A percentile compares a stretch with the other conserved stretches of the same genome.
These are phyloP conservation scores for Nannizzia gypsea DNA, from an alignment of 2,329 filamentous ascomycete species.

Conservation along the genomic window DNA sequence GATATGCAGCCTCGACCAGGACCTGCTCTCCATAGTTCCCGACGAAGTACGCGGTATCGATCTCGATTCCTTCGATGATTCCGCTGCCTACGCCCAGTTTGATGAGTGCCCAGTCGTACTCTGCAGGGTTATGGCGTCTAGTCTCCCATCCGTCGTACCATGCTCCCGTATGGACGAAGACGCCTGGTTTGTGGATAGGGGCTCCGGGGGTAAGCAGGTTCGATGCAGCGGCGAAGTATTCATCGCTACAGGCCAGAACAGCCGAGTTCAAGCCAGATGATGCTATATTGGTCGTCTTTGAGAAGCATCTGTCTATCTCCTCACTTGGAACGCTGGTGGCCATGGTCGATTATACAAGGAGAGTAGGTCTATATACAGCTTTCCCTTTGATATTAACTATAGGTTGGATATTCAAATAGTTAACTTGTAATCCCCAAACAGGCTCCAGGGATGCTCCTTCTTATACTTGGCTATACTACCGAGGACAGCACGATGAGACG, in stretches of 20 bases:
- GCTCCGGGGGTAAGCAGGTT: conserved; percentile 48
- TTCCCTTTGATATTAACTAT: too few species aligned
- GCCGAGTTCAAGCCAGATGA: conserved; percentile 40
- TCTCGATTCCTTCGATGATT: conserved; percentile 32
- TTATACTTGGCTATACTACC: too few species aligned
- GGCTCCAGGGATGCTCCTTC: too few species aligned
- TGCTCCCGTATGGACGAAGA: conserved; percentile 49
- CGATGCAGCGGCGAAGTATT: conserved; percentile 49
- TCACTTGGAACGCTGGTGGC: conserved; percentile 29
- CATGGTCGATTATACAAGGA: neutral
- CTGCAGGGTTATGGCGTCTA: conserved; percentile 46
- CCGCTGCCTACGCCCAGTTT: conserved; percentile 42
- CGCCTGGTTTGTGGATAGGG: conserved; percentile 45
- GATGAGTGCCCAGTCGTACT: conserved; percentile 50
- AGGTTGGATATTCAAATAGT: too few species aligned
- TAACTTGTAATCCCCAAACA: too few species aligned
- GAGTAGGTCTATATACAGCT: too few species aligned
- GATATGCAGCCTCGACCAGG: conserved; percentile 28
- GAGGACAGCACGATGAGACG: too few species aligned
- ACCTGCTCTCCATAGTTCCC: conserved; percentile 37
- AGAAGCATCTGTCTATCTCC: conserved; percentile 44
- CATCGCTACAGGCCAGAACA: conserved; percentile 46
- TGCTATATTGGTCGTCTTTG: conserved; percentile 41
- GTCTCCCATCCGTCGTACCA: conserved; percentile 58
- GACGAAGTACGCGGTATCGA: conserved; percentile 35